Conservation (phyloP, 352 stramenopile genomes). For the Pythium periplocum region DNA sequence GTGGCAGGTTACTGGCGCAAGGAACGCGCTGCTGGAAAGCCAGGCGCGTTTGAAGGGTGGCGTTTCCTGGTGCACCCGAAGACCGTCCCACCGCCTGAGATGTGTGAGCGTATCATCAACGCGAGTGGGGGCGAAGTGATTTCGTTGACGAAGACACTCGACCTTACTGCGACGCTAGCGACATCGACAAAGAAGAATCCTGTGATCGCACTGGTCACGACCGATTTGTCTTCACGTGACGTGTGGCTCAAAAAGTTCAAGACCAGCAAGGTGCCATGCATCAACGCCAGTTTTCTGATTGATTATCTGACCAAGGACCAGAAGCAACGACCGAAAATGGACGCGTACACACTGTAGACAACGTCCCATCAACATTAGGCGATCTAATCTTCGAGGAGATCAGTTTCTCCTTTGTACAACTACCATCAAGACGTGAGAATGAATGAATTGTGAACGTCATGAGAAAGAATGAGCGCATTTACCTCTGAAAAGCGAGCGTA, state of each 20-base stretch:
- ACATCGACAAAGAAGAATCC: conserved; percentile 34
- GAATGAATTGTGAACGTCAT: too few species aligned
- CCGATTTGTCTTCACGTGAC: conserved; percentile 49
- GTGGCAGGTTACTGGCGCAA: conserved; percentile 64
- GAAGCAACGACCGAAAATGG: conserved; percentile 32
- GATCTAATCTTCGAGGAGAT: conserved; percentile 18
- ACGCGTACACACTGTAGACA: conserved; percentile 51
- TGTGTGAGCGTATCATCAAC: conserved; percentile 73
- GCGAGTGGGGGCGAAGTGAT: conserved; percentile 55
- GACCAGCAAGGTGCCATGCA: conserved; percentile 50
- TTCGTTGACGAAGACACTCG: conserved; percentile 44
- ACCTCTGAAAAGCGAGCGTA: conserved; percentile 65
- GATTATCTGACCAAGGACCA: conserved; percentile 85
- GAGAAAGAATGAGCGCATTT: background rate
- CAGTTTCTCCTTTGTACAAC: conserved; percentile 16
- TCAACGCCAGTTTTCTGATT: conserved; percentile 80
- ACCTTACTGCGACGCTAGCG: conserved; percentile 32
- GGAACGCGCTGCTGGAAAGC: conserved; percentile 29
- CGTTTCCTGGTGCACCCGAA: conserved; percentile 73
- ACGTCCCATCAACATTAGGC: background rate
- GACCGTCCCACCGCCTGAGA: conserved; percentile 62
- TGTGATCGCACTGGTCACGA: conserved; percentile 55
- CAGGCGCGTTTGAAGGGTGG: conserved; percentile 65
- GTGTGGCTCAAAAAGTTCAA: conserved; percentile 72
- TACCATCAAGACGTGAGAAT: conserved; percentile 1